These are phyloP conservation scores for Pelargonium australe DNA, from an alignment of 441 rosid species.

Conservation along the genomic window DNA sequence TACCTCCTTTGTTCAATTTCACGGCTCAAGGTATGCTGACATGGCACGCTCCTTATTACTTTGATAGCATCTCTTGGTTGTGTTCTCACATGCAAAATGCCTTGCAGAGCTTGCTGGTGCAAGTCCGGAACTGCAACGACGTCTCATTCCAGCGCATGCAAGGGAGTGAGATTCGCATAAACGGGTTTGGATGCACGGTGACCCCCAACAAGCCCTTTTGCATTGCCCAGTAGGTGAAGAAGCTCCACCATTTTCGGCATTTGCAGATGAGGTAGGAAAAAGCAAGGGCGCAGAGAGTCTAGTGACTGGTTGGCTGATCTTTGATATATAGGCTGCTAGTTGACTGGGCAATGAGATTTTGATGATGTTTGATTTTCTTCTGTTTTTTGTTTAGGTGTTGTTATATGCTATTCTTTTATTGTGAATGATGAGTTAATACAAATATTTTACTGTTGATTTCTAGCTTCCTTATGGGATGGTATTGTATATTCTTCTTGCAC, in stretches of 20 bases:
- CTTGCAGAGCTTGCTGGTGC: conserved; percentile 25
- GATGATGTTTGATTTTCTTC: background rate
- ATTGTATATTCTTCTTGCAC: no score
- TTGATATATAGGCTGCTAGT: background rate
- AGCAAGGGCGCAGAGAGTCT: background rate
- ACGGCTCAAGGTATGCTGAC: conserved; percentile 43
- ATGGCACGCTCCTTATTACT: background rate
- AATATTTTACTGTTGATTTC: no score
- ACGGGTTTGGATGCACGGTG: conserved; percentile 30
- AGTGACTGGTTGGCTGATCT: background rate
- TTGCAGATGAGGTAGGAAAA: conserved; percentile 8
- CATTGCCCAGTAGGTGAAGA: background rate
- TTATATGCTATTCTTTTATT: no score
- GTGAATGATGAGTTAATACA: no score
- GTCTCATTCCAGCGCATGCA: conserved; percentile 78
- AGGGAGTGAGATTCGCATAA: conserved; percentile 54
- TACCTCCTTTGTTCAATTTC: conserved; percentile 56
- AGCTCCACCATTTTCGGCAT: background rate
- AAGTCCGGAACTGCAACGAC: conserved; percentile 54
- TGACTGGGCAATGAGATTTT: background rate
- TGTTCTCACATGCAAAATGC: background rate
- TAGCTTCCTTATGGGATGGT: no score
- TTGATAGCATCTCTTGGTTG: background rate
- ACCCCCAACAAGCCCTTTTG: conserved; percentile 7
- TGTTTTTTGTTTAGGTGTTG: no score